A percentile compares a stretch with the other conserved stretches of the same genome.
phyloP scores from a whole-genome alignment of 345 rosid species.

The Gossypium australe region DNA sequence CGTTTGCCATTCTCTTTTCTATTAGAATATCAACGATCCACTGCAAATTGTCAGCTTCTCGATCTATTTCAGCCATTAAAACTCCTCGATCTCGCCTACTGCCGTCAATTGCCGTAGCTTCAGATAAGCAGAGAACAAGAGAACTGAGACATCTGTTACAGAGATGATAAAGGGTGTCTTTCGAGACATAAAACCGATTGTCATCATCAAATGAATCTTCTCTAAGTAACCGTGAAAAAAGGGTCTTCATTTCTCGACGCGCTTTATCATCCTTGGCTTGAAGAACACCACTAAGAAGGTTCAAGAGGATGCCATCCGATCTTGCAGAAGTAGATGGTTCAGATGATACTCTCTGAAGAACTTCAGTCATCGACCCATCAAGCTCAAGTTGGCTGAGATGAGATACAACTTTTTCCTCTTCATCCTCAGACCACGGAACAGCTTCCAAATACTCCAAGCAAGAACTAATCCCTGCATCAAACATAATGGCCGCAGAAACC shows the following conservation, averaged over 20 bases:
- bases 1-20: constrained; percentile 57
- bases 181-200: constrained; percentile 46
- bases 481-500: constrained; percentile 80
- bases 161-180: constrained; percentile 60
- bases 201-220: constrained; percentile 49
- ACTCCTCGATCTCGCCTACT: constrained; percentile 51
- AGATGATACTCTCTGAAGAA: constrained; percentile 75
- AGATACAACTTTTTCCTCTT: constrained; percentile 62
- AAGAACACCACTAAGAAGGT: constrained; percentile 57
- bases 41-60: constrained; percentile 84
- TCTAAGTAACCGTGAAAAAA: constrained; percentile 60
- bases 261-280: constrained; percentile 90
- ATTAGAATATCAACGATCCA: constrained; percentile 87
- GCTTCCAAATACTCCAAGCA: constrained; percentile 91
- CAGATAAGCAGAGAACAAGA: constrained; percentile 73
- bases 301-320: constrained; percentile 64
- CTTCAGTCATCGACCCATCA: constrained; percentile 39
- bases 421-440: constrained; percentile 82
- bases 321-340: constrained; percentile 47
- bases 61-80: constrained; percentile 74
- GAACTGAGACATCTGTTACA: constrained; percentile 79
- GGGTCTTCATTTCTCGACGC: constrained; percentile 76
- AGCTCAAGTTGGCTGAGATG: constrained; percentile 68
- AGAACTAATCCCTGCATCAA: constrained; percentile 59
- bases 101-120: constrained; percentile 51